A percentile compares a stretch with the other conserved stretches of the same genome.
These are phyloP conservation scores for Vitis cinerea DNA, from an alignment of 164 flowering plant species.

Conservation along the genomic window DNA sequence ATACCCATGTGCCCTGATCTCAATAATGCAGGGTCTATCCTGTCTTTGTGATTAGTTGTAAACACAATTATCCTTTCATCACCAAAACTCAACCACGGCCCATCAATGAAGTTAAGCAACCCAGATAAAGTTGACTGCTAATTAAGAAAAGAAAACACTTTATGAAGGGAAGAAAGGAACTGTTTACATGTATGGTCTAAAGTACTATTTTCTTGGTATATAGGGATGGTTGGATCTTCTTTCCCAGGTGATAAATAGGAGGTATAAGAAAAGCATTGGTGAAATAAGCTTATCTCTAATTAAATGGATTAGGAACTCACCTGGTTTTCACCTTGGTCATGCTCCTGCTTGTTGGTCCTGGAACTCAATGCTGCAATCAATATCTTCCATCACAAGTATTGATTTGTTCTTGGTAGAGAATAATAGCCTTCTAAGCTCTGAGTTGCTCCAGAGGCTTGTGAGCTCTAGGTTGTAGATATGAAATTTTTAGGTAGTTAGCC, in stretches of 20 bases:
- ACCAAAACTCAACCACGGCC: slow-evolving; percentile 30
- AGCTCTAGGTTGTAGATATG: too few species aligned
- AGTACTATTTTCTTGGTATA: too few species aligned
- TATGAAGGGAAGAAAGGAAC: neutral
- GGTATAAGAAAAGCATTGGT: neutral
- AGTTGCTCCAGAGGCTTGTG: neutral
- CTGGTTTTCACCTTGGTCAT: slow-evolving; percentile 5
- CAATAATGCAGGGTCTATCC: slow-evolving; percentile 26
- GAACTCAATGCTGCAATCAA: slow-evolving; percentile 23
- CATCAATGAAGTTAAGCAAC: slow-evolving; percentile 26
- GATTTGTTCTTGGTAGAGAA: slow-evolving; percentile 17
- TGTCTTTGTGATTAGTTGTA: slow-evolving; percentile 26
- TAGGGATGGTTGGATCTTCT: too few species aligned
- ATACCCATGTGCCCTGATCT: slow-evolving; percentile 28
- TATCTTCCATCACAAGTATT: slow-evolving; percentile 29
- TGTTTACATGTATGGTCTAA: too few species aligned
- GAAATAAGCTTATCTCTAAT: neutral
- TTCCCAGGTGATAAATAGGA: too few species aligned
- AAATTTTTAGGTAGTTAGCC: too few species aligned
- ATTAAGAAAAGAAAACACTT: neutral
- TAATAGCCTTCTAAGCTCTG: slow-evolving; percentile 8
- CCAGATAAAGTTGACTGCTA: slow-evolving; percentile 21
- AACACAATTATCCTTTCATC: slow-evolving; percentile 29
- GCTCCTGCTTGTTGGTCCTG: slow-evolving; percentile 9
- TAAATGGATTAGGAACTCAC: neutral